phyloP scores from a whole-genome alignment of 192 early-diverging fungal species.

The Backusella tarrabulga region DNA sequence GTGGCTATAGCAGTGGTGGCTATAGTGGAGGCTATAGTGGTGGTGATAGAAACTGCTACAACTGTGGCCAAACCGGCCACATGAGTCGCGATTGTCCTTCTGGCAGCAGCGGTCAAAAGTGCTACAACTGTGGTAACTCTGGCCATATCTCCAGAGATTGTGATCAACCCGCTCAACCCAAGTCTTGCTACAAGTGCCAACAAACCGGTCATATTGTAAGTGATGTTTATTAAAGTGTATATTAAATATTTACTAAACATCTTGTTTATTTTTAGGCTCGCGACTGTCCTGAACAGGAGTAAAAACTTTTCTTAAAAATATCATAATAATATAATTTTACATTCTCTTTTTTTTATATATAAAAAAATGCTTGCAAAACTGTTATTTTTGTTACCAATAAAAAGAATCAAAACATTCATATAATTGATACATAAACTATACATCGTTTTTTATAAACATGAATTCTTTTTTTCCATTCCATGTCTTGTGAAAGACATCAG shows the following conservation, averaged over 20 bases:
- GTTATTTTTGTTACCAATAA: constrained; percentile 3
- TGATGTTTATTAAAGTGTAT: not conserved
- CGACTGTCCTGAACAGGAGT: constrained; percentile 8
- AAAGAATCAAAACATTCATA: not conserved
- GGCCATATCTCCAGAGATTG: constrained; percentile 38
- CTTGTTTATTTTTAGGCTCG: constrained; percentile 5
- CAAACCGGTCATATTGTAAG: constrained; percentile 45
- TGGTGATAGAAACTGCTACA: constrained; percentile 27
- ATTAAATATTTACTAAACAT: not conserved
- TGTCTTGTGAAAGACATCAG: not conserved
- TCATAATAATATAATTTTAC: not conserved
- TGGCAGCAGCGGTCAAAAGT: constrained; percentile 27
- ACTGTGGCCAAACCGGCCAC: constrained; percentile 33
- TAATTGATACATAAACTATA: not conserved
- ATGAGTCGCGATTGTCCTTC: constrained; percentile 37
- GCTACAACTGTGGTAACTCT: constrained; percentile 41
- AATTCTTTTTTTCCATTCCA: not conserved
- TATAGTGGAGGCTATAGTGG: constrained; percentile 31
- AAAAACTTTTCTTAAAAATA: not conserved
- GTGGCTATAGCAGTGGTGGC: constrained; percentile 1
- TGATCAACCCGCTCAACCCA: constrained; percentile 29
- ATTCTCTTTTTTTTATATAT: constrained; percentile 3
- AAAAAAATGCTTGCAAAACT: constrained; percentile 8
- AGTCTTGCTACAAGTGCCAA: constrained; percentile 53
- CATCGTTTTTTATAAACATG: no score